Base-by-base conservation (phyloP, 495 filamentous ascomycete species). In the Penicillium cataractarum region DNA sequence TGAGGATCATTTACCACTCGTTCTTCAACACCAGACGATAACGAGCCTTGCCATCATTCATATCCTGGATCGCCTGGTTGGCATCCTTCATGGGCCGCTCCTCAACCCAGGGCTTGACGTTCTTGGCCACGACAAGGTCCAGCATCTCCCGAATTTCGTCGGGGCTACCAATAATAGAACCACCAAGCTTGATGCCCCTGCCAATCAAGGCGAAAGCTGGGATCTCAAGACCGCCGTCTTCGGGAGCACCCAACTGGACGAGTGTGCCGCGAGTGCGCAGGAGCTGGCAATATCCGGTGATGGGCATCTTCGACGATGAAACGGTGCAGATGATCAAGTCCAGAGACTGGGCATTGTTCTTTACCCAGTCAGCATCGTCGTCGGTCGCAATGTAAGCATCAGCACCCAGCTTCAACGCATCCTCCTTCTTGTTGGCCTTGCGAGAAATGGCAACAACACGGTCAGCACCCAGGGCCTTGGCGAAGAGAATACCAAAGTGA, bases 271-370 rank as follows among this genome's bases (percentile, higher is more conserved):
- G 82, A 32, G 82, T 78, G 31, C 84, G 80, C 27, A 96, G 82
- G 5, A 96, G 83, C 22, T 72, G 59, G 19, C 95, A 74, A 68
- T 96, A 96, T 21, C 83, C 70, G n/a, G 72, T 70, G 44, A 96
- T 71, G 3, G 93, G 93, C 90, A 96, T 92, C 57, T 89, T 85
- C 0, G 85, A 80, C 9, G 80, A 84, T 7, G 89, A 92, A 6
- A 91, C 90, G 7, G 92, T 97, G 66, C 76, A 90, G 57, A 97
- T 72, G 65, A 97, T 92, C 8, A 97, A 74, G 65, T 97, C 93
- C 56, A 97, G 72, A 10, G 83, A 83, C 24, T 80, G 74, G 0
- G 78, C 73, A 62, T 94, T 77, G 61, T 86, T 86, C 32, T 77
- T 82, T 0, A 78, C 79, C 93, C 93, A 97, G 58, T 87, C 81